These are phyloP conservation scores for Leucosporidium yakuticum DNA, from an alignment of 768 basidiomycete genomes.

Conservation along the genomic window DNA sequence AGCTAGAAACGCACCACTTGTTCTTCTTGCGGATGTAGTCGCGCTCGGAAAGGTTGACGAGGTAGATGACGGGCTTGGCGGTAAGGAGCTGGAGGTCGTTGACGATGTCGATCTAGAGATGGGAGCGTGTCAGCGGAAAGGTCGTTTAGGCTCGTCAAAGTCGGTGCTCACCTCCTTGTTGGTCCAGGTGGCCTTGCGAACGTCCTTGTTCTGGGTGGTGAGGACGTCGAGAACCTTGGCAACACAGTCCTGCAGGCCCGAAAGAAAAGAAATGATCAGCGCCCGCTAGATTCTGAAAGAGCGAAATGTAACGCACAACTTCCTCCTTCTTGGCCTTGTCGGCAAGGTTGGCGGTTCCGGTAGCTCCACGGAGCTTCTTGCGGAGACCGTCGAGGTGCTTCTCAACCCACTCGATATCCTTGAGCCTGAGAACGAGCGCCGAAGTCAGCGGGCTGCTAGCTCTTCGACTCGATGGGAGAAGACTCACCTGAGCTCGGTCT, in stretches of 20 bases:
- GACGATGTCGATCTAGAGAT: slow-evolving; percentile 72
- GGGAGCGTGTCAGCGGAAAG: slow-evolving; percentile 43
- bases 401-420: slow-evolving; percentile 98
- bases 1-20: slow-evolving; percentile 67
- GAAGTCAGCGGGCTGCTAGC: background rate
- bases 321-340: slow-evolving; percentile 97
- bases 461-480: background rate
- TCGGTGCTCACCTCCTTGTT: slow-evolving; percentile 75
- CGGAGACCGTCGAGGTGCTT: slow-evolving; percentile 70
- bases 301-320: slow-evolving; percentile 54
- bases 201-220: slow-evolving; percentile 74
- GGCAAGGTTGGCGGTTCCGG: slow-evolving; percentile 71
- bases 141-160: slow-evolving; percentile 47
- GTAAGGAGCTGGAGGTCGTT: slow-evolving; percentile 85
- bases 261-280: slow-evolving; percentile 24
- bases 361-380: slow-evolving; percentile 58
- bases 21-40: slow-evolving; percentile 98
- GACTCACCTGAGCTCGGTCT: slow-evolving; percentile 66
- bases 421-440: slow-evolving; percentile 48
- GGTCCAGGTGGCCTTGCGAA: slow-evolving; percentile 86
- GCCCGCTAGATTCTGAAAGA: background rate
- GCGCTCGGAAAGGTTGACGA: slow-evolving; percentile 90
- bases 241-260: slow-evolving; percentile 58
- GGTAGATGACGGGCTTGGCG: slow-evolving; percentile 94
- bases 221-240: slow-evolving; percentile 78